Evolutionary conservation across 2,329 filamentous ascomycete species (phyloP).

Genomic region (Elsinoe batatas): DNA sequence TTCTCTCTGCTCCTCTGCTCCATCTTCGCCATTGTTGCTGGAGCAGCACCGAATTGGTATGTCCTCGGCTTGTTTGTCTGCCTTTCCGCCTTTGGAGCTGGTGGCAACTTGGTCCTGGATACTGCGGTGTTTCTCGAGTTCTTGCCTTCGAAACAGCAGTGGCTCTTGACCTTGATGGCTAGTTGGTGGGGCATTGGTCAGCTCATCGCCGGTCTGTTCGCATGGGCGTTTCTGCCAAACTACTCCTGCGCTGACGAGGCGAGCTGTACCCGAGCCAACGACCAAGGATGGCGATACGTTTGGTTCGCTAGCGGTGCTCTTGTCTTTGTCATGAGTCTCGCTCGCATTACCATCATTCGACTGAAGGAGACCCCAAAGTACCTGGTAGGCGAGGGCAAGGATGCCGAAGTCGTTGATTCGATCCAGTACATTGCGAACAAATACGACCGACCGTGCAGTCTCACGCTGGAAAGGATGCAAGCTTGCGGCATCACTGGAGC

Average conservation of each 20-base stretch:
- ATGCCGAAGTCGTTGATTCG: slow-evolving; percentile 41
- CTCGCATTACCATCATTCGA: slow-evolving; percentile 45
- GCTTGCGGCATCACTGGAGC: slow-evolving; percentile 35
- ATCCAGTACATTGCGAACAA: slow-evolving; percentile 42
- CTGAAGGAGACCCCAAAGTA: slow-evolving; percentile 50
- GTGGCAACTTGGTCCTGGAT: slow-evolving; percentile 55
- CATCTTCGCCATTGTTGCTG: slow-evolving; percentile 53
- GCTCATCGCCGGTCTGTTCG: slow-evolving; percentile 44
- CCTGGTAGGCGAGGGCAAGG: slow-evolving; percentile 43
- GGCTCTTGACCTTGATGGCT: slow-evolving; percentile 55
- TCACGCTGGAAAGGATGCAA: slow-evolving; percentile 41
- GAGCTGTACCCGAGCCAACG: slow-evolving; percentile 41
- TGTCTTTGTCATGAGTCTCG: slow-evolving; percentile 44
- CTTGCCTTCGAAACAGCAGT: slow-evolving; percentile 49
- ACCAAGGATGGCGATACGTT: slow-evolving; percentile 49
- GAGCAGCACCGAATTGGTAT: slow-evolving; percentile 56
- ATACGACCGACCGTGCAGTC: slow-evolving; percentile 43
- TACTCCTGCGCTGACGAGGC: slow-evolving; percentile 38
- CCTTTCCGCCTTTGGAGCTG: slow-evolving; percentile 53
- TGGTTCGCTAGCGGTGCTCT: slow-evolving; percentile 45
- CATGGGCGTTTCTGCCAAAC: slow-evolving; percentile 44
- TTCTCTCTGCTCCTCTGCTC: slow-evolving; percentile 54
- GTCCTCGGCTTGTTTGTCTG: slow-evolving; percentile 55
- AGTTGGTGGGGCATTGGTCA: slow-evolving; percentile 47
- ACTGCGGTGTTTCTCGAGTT: slow-evolving; percentile 52